A percentile compares a stretch with the other conserved stretches of the same genome.
These are phyloP conservation scores for Colletotrichum higginsianum DNA, from an alignment of 2,329 filamentous ascomycete genomes.

Conservation along the genomic window DNA sequence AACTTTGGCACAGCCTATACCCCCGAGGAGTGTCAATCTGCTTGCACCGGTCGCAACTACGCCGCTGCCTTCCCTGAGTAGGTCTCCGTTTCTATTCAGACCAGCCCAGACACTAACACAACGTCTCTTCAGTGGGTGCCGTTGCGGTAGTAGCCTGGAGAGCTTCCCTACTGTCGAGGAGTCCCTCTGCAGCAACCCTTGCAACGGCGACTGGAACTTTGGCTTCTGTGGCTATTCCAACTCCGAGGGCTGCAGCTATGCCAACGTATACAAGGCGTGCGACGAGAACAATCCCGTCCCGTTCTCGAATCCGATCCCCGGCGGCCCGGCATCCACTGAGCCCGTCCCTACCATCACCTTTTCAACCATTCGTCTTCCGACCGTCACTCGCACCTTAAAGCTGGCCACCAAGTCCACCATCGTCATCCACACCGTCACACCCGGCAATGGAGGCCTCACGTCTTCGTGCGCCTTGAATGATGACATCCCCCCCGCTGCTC, in stretches of 20 bases:
- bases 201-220: constrained; percentile 14
- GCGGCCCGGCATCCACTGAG: background rate
- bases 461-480: constrained; percentile 9
- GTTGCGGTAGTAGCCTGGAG: constrained; percentile 32
- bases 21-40: constrained; percentile 39
- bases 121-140: constrained; percentile 19
- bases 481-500: background rate
- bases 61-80: constrained; percentile 38
- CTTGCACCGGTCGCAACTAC: constrained; percentile 32
- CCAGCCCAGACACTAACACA: background rate
- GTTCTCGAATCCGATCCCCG: background rate
- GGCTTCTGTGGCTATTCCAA: constrained; percentile 31
- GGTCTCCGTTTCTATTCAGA: background rate
- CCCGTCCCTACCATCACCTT: constrained; percentile 20
- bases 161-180: constrained; percentile 26
- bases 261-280: constrained; percentile 36
- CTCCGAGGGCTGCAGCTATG: constrained; percentile 20
- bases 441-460: background rate
- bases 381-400: constrained; percentile 36
- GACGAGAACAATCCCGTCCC: constrained; percentile 1
- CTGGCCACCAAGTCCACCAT: constrained; percentile 29
- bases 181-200: constrained; percentile 28
- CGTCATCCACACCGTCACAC: constrained; percentile 13
- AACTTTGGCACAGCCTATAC: constrained; percentile 28
- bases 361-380: constrained; percentile 24